These are phyloP conservation scores for Monosporozyma unispora DNA, from an alignment of 805 yeast species.

Conservation along the genomic window DNA sequence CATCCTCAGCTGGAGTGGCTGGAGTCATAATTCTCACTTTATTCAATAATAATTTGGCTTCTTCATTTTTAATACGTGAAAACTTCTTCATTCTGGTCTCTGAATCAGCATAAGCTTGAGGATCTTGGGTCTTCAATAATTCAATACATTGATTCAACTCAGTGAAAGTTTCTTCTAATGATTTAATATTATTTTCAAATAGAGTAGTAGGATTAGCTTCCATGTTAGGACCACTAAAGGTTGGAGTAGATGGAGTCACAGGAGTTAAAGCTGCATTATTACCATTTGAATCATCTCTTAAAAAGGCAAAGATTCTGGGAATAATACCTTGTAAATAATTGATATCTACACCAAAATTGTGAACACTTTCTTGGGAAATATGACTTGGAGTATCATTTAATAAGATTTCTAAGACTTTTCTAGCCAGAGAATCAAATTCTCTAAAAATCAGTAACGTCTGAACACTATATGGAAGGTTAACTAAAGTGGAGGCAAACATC, in stretches of 20 bases:
- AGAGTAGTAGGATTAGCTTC: slow-evolving; percentile 10
- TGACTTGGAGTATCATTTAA: slow-evolving; percentile 40
- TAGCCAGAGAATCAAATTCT: slow-evolving; percentile 77
- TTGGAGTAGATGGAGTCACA: slow-evolving; percentile 18
- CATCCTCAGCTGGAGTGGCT: background rate
- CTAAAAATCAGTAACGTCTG: slow-evolving; percentile 74
- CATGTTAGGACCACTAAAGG: slow-evolving; percentile 6
- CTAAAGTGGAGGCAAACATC: slow-evolving; percentile 76
- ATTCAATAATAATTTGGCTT: slow-evolving; percentile 50
- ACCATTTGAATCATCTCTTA: slow-evolving; percentile 7
- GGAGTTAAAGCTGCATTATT: slow-evolving; percentile 17
- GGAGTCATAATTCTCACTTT: slow-evolving; percentile 30
- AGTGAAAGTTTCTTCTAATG: slow-evolving; percentile 62
- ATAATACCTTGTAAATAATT: slow-evolving; percentile 56
- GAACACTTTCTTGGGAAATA: slow-evolving; percentile 49
- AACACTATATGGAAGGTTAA: slow-evolving; percentile 69
- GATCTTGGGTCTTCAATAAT: slow-evolving; percentile 53
- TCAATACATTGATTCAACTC: slow-evolving; percentile 76
- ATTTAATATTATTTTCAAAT: slow-evolving; percentile 33
- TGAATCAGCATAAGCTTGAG: slow-evolving; percentile 54
- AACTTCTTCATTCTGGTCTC: slow-evolving; percentile 52
- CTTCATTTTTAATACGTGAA: slow-evolving; percentile 65
- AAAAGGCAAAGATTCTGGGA: slow-evolving; percentile 28
- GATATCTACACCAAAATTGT: slow-evolving; percentile 75
- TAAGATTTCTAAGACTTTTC: slow-evolving; percentile 54